Base-by-base conservation (phyloP, 805 yeast genomes). In the Nakazawaea ambrosiae region DNA sequence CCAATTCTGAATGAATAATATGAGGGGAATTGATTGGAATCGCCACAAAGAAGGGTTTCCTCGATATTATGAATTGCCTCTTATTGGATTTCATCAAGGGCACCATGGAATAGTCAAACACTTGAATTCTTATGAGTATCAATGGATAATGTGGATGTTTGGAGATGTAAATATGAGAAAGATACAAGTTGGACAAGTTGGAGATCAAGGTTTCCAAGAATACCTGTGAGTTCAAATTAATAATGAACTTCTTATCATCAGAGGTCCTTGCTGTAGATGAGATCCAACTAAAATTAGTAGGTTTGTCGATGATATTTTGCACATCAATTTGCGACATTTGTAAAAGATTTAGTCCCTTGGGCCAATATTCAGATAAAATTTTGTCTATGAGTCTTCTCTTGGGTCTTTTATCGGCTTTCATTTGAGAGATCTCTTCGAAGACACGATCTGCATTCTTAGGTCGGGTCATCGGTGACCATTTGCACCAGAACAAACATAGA, bases 261-360 rank as follows among this genome's bases (percentile, higher is more conserved):
- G 61, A 46, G 37, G 71, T 62, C 34, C 54, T 58, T 0, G 69
- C 73, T 2, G 68, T 63, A 4, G 78, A 71, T 36, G 66, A 64
- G 1, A 62, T 54, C 80, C 80, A 74, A 24, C 51, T 51, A 46
- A 57, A 66, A 3, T 61, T 39, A 27, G 55, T 57, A 0, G 88
- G 78, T 41, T 71, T 68, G 47, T 79, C 82, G 2, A 82, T 71
- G 31, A 82, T 60, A 31, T 70, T 49, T 46, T 79, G 83, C 37
- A 81, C 73, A 46, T 84, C 92, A 4, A 82, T 57, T 42, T 81
- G 87, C 0, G 92, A 79, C 28, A 78, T 50, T 50, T 84, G 94
- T 14, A 77, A 61, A 1, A 79, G 57, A 45, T 78, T 80, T 30
- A 81, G 52, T 0, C 87, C 87, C 5, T 55, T 47, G 2, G 68